phyloP scores from a whole-genome alignment of 148 eudicot species.

The Heliosperma pusillum region DNA sequence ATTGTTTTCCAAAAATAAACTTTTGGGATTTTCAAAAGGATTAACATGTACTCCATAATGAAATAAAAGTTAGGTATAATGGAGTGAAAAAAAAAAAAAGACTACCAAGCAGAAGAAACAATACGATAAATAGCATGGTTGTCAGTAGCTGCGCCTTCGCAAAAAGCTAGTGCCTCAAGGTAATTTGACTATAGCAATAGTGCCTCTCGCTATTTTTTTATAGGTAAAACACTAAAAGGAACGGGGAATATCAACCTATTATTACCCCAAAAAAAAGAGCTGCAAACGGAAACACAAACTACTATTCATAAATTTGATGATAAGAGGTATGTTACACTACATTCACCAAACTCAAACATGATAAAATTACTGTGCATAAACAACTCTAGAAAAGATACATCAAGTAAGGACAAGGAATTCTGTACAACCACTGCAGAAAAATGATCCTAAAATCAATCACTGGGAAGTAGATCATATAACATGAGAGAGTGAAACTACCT shows the following conservation, averaged over 20 bases:
- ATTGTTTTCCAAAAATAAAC: no score
- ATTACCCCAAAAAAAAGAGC: neutral
- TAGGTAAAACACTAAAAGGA: neutral
- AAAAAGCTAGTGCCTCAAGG: neutral
- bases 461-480: slow-evolving; percentile 29
- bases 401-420: neutral
- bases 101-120: neutral
- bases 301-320: neutral
- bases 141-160: neutral
- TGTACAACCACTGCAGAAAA: neutral
- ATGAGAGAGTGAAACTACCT: slow-evolving; percentile 85
- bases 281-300: neutral
- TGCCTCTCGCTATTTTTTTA: neutral
- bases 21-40: neutral
- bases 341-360: neutral
- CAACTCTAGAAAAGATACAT: neutral
- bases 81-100: neutral
- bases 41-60: neutral
- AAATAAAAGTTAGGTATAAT: neutral
- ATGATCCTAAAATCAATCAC: slow-evolving; percentile 9
- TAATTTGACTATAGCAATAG: no score
- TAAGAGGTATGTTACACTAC: neutral
- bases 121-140: no score
- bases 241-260: neutral
- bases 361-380: neutral